phyloP scores from a whole-genome alignment of 2,329 filamentous ascomycete species.

The Xylaria sp. region DNA sequence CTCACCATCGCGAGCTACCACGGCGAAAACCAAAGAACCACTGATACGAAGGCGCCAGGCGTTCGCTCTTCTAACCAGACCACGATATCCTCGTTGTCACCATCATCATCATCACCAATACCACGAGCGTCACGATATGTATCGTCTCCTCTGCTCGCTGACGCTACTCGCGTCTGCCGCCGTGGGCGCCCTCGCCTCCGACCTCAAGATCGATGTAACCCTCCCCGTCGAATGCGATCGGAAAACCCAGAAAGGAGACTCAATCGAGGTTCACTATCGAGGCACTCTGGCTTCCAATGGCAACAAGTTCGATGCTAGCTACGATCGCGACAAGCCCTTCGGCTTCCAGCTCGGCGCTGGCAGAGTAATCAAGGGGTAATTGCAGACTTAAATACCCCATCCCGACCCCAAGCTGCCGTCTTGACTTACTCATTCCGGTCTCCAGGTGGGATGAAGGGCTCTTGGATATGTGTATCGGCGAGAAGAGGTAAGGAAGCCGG shows the following conservation, averaged over 20 bases:
- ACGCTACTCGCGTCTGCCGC: slow-evolving; percentile 64
- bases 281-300: slow-evolving; percentile 81
- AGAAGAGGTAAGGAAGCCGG: slow-evolving; percentile 71
- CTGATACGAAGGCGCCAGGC: neutral
- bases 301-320: slow-evolving; percentile 85
- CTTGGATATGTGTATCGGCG: slow-evolving; percentile 93
- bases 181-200: slow-evolving; percentile 62
- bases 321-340: slow-evolving; percentile 81
- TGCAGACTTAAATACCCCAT: neutral
- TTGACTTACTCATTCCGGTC: slow-evolving; percentile 1
- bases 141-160: slow-evolving; percentile 59
- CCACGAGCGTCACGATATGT: slow-evolving; percentile 54
- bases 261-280: slow-evolving; percentile 86
- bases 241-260: slow-evolving; percentile 80
- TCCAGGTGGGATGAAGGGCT: slow-evolving; percentile 88
- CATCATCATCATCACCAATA: neutral
- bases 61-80: neutral
- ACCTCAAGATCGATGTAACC: slow-evolving; percentile 82
- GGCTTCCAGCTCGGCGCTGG: slow-evolving; percentile 81
- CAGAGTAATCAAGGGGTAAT: slow-evolving; percentile 86
- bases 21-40: neutral
- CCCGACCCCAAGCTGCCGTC: slow-evolving; percentile 7
- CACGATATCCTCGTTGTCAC: neutral
- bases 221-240: slow-evolving; percentile 80
- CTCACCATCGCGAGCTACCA: neutral